Evolutionary conservation across 2,329 filamentous ascomycete genomes (phyloP).

Genomic region (Dissoconium aciculare): DNA sequence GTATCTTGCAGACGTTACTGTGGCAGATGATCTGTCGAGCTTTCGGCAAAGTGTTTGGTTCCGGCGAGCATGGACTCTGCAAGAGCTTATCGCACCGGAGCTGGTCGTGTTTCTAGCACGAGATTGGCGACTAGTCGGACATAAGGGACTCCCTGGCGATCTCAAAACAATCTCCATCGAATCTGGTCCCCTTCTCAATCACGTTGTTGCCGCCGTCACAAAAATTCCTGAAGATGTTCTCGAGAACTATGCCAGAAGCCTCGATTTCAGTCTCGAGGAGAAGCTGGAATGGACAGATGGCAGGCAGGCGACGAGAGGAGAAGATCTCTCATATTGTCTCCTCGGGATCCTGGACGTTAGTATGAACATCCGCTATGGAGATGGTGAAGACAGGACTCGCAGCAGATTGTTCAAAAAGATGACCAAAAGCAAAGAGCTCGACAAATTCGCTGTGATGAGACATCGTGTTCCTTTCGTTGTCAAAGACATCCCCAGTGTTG

Average conservation of each 20-base stretch:
- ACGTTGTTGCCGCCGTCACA: background rate
- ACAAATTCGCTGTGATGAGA: no score
- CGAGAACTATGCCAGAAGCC: conserved; percentile 2
- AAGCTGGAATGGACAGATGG: conserved; percentile 5
- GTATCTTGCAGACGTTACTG: conserved; percentile 3
- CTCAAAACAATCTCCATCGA: background rate
- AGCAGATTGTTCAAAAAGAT: conserved; percentile 1
- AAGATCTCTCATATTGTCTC: conserved; percentile 2
- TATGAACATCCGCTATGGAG: conserved; percentile 1
- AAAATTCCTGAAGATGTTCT: conserved; percentile 1
- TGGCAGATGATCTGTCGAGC: background rate
- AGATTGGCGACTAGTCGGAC: conserved; percentile 5
- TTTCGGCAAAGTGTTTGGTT: conserved; percentile 1
- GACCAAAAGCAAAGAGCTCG: no score
- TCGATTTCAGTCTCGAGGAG: conserved; percentile 2
- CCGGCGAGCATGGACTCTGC: background rate
- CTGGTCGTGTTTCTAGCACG: background rate
- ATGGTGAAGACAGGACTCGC: conserved; percentile 1
- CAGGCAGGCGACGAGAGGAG: conserved; percentile 1
- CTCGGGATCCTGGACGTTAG: conserved; percentile 1
- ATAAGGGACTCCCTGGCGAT: conserved; percentile 3
- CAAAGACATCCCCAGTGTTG: no score
- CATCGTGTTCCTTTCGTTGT: no score
- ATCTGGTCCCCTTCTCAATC: background rate
- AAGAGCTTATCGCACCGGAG: conserved; percentile 1